Evolutionary conservation across 768 basidiomycete genomes (phyloP), one percentile per base, ranked within the genome.

Genomic region (Glaciozyma martinii): DNA sequence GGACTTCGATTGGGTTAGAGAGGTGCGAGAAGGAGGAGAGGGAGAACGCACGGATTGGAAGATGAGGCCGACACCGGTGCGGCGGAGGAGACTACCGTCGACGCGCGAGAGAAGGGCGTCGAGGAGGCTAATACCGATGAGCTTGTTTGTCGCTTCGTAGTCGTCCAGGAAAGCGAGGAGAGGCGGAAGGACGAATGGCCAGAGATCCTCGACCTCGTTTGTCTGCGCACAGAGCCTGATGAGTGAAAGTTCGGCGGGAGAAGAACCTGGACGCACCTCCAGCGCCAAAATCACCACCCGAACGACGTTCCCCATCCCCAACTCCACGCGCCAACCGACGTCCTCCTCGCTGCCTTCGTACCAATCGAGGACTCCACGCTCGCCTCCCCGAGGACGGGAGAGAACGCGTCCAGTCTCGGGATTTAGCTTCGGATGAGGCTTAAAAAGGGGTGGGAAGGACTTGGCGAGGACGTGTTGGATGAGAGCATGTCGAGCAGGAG

Each of bases 361-460:
- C 66, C 66, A 63, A 16, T 42, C 50, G 32, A 55, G 47, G 40
- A 40, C 18, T 2, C 37, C 63, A 15, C 47, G n/a, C 8, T 59
- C 53, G 3, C 67, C 67, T 9, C 67, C 63, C 1, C 62, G 53
- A 1, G 67, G 67, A 1, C 67, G 52, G 10, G 63, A 54, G 4
- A 68, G 54, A 2, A 68, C 63, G 0, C 67, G 49, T 0, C 67
- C 67, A 3, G 63, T 62, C 42, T n/a, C 16, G 21, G 63, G 67
- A 43, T 68, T 68, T 19, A 68, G 40, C 30, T 62, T 59, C 12
- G 67, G 67, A 6, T 68, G 63, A 9, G 67, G 61, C 32, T 56
- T 59, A 61, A 68, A 68, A 19, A 44, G 54, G 15, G 50, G 30
- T 8, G 67, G 67, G 8, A 68, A 60, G 8, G 67, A 52, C 19